Conservation (phyloP, 192 early-diverging fungal genomes). For the Rhizophagus clarus region DNA sequence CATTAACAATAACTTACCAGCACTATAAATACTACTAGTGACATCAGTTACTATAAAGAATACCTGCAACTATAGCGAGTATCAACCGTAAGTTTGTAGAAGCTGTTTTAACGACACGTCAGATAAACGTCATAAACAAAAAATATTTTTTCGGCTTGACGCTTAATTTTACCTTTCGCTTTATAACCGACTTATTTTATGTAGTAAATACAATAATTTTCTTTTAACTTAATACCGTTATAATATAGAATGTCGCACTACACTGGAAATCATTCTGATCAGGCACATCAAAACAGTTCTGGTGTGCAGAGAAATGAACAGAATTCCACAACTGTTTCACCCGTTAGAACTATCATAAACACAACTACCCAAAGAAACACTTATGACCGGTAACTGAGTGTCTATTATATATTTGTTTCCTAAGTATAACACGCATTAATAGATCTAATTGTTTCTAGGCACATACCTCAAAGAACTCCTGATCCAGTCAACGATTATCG, state of each 20-base stretch:
- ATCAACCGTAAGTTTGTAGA: neutral
- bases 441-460: neutral
- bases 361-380: neutral
- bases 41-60: neutral
- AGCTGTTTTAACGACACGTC: neutral
- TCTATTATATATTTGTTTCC: neutral
- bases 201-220: neutral
- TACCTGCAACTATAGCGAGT: neutral
- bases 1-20: neutral
- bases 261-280: neutral
- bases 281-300: neutral
- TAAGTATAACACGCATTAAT: neutral
- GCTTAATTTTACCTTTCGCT: neutral
- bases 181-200: neutral
- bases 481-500: slow-evolving; percentile 1
- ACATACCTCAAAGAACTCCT: neutral
- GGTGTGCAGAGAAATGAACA: neutral
- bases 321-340: neutral
- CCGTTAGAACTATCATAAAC: neutral
- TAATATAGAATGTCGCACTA: neutral
- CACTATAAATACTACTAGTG: neutral
- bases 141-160: neutral
- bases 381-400: neutral
- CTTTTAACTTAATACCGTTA: neutral
- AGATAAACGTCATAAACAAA: neutral